Percentiles rank a stretch among this genome's conserved stretches.
phyloP scores from a whole-genome alignment of 306 rosid species.

The Rosa lucieae region DNA sequence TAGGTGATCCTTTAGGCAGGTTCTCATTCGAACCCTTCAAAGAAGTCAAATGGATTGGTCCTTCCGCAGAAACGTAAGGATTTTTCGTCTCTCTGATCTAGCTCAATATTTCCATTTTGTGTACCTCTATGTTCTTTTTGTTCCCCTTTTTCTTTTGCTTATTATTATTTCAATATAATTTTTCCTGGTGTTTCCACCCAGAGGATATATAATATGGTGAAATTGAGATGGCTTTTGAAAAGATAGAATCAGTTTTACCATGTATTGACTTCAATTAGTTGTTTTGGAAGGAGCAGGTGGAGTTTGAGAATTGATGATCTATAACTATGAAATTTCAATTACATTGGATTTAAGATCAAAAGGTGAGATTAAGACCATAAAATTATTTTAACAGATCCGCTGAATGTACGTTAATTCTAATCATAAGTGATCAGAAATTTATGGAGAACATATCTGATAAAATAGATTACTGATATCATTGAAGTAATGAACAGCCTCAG shows the following conservation, averaged over 20 bases:
- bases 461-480: too few species aligned
- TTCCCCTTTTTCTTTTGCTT: neutral
- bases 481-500: too few species aligned
- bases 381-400: neutral
- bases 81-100: neutral
- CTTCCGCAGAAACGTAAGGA: constrained; percentile 52
- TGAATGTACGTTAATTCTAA: neutral
- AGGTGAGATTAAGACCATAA: neutral
- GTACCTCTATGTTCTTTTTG: neutral
- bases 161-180: neutral
- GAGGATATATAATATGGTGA: neutral
- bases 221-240: neutral
- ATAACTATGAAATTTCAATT: neutral
- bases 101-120: neutral
- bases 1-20: constrained; percentile 39
- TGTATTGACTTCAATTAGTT: neutral
- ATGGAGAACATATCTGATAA: neutral
- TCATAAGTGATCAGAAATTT: neutral
- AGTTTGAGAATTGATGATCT: neutral
- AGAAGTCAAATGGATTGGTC: constrained; percentile 67
- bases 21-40: constrained; percentile 70
- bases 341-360: neutral
- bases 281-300: neutral
- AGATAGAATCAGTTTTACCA: constrained; percentile 2
- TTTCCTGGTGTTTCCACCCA: neutral